Percentiles rank a stretch among this genome's conserved stretches.
phyloP scores from a whole-genome alignment of 2,329 filamentous ascomycete genomes.

The Blastomyces gilchristii region DNA sequence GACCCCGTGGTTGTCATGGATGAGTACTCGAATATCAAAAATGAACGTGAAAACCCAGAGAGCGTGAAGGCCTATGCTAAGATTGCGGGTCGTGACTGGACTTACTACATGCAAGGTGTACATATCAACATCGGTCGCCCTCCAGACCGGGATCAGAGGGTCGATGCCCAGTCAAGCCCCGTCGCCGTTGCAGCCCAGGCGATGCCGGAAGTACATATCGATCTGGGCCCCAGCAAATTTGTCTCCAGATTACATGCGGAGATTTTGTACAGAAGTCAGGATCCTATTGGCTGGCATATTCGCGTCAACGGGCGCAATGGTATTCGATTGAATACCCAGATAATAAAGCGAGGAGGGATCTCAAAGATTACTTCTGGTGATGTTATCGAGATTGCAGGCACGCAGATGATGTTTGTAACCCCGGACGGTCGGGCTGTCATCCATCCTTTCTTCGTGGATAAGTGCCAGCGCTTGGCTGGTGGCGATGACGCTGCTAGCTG shows the following conservation, averaged over 20 bases:
- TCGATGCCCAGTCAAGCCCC: conserved; percentile 39
- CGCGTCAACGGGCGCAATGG: conserved; percentile 86
- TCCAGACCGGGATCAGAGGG: conserved; percentile 36
- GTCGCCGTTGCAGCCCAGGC: conserved; percentile 35
- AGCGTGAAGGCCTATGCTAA: conserved; percentile 43
- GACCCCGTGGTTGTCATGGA: conserved; percentile 36
- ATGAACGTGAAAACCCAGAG: conserved; percentile 32
- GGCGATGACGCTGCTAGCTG: conserved; percentile 32
- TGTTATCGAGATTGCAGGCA: conserved; percentile 81
- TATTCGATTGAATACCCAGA: conserved; percentile 66
- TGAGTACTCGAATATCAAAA: conserved; percentile 38
- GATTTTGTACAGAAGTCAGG: conserved; percentile 59
- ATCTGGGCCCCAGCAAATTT: conserved; percentile 74
- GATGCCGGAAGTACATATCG: conserved; percentile 60
- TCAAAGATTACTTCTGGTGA: conserved; percentile 69
- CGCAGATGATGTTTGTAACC: conserved; percentile 99
- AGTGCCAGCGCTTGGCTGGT: conserved; percentile 44
- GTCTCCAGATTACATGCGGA: conserved; percentile 67
- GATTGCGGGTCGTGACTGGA: conserved; percentile 43
- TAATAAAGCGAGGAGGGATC: conserved; percentile 56
- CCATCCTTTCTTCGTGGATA: conserved; percentile 57
- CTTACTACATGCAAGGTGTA: conserved; percentile 42
- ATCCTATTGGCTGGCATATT: conserved; percentile 62
- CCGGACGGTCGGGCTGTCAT: conserved; percentile 64
- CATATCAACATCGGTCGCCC: conserved; percentile 42